phyloP scores from a whole-genome alignment of 768 basidiomycete genomes.

The Galerina sulciceps region DNA sequence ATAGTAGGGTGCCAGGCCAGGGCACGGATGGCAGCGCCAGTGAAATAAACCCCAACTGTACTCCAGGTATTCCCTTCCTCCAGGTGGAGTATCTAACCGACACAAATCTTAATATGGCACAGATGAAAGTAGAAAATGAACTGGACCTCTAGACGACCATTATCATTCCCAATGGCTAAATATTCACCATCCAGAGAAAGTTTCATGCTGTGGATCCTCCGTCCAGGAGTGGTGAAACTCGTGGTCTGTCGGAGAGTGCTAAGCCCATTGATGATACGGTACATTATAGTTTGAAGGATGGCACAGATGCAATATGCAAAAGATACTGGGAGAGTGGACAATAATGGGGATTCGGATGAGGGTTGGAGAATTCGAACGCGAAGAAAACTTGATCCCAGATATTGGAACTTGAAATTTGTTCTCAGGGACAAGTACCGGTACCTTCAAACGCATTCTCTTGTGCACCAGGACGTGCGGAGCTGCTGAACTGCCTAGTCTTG shows the following conservation, averaged over 20 bases:
- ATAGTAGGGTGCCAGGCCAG: constrained; percentile 4
- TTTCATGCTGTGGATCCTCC: not conserved
- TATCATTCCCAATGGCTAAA: constrained; percentile 2
- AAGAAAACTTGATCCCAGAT: too few relatives aligned
- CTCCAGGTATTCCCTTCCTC: not conserved
- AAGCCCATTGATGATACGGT: not conserved
- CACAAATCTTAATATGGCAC: not conserved
- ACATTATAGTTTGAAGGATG: not conserved
- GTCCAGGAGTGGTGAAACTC: not conserved
- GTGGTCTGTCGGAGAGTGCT: not conserved
- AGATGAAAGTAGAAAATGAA: not conserved
- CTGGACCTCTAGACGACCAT: not conserved
- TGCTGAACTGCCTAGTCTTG: too few relatives aligned
- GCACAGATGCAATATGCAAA: not conserved
- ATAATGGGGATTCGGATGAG: too few relatives aligned
- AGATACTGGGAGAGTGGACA: too few relatives aligned
- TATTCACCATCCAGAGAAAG: not conserved
- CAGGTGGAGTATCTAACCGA: not conserved
- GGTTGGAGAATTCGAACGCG: too few relatives aligned
- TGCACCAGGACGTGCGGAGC: too few relatives aligned
- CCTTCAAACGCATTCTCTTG: too few relatives aligned
- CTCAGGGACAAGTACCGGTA: too few relatives aligned
- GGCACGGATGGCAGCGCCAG: not conserved
- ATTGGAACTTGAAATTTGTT: too few relatives aligned
- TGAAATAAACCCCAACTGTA: not conserved